These are phyloP conservation scores for Peronospora tabacina DNA, from an alignment of 352 stramenopile species.

Conservation along the genomic window DNA sequence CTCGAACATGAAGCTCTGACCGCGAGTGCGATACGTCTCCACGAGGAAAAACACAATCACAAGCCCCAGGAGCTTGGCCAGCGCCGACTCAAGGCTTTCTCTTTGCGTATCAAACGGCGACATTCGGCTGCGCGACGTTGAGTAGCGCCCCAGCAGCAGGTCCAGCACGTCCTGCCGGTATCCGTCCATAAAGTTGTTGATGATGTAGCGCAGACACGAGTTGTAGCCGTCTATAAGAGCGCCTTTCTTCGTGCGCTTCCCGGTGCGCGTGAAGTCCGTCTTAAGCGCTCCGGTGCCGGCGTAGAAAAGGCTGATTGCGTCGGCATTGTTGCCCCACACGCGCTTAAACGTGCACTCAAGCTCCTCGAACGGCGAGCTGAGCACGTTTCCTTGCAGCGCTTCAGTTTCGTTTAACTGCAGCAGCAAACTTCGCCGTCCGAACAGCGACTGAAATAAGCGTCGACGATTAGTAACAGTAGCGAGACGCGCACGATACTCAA, in stretches of 20 bases:
- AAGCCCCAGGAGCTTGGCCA: constrained; percentile 45
- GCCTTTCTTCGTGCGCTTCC: constrained; percentile 89
- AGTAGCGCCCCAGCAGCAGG: constrained; percentile 73
- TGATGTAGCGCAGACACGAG: constrained; percentile 90
- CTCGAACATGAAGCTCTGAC: constrained; percentile 44
- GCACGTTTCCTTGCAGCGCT: constrained; percentile 60
- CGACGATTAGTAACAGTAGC: not conserved
- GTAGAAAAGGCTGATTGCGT: constrained; percentile 92
- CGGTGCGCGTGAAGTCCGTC: constrained; percentile 93
- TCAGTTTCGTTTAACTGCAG: constrained; percentile 70
- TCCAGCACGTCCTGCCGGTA: constrained; percentile 92
- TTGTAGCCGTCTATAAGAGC: constrained; percentile 93
- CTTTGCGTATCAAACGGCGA: constrained; percentile 39
- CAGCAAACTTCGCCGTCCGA: constrained; percentile 84
- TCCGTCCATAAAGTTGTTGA: constrained; percentile 95
- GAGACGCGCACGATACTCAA: not conserved
- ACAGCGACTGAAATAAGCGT: constrained; percentile 79
- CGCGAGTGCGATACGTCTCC: constrained; percentile 39
- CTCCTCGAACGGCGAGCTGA: constrained; percentile 52
- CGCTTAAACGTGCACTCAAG: constrained; percentile 80
- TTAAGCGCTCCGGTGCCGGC: constrained; percentile 92
- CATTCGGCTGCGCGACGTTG: constrained; percentile 40
- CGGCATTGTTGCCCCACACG: constrained; percentile 94
- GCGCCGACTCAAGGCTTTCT: constrained; percentile 51
- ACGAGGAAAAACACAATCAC: constrained; percentile 53